Base-by-base conservation (phyloP, 768 basidiomycete genomes). In the Lenzites betulinus region DNA sequence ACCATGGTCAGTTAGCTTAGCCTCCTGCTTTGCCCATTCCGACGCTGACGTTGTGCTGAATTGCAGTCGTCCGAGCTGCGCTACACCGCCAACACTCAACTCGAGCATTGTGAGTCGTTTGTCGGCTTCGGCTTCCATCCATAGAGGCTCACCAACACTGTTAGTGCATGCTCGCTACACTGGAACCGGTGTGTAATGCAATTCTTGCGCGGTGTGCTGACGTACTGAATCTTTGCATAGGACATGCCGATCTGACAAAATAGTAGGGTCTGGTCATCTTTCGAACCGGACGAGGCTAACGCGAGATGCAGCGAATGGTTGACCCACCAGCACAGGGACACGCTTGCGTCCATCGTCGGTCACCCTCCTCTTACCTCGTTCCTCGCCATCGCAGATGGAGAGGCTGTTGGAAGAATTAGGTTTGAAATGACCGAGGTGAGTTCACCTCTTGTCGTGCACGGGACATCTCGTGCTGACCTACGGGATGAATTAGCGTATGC, bases 261-360 rank as follows among this genome's bases (percentile, higher is more conserved):
- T 95, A 89, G 96, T 97, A 68, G 63, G 93, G 78, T 39, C 42
- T 12, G 23, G 18, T 51, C 18, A 15, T 11, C 41, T 53, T n/a
- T n/a, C 25, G 43, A 20, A 35, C 0, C 12, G 26, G 41, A 30
- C 63, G 47, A 35, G 25, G 64, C 69, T 65, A 20, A 59, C 55
- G 39, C 33, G 18, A 59, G 1, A 53, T 5, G 2, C 70, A 98
- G 96, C 75, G 96, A 98, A 71, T 98, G 96, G 96, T 75, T 96
- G 47, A 97, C 94, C 7, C 93, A 98, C 75, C 96, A 98, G 70
- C 95, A 98, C 76, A 87, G 96, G 42, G 96, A 98, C 73, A 95
- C 94, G n/a, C 78, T 93, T 62, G 79, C 95, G 23, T 90, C 95
- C 9, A 95, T 98, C 63, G 87, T 95, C 46, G 94, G 96, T 2